A percentile compares a stretch with the other conserved stretches of the same genome.
Conservation (phyloP, 768 basidiomycete species). For the Mycena belliarum region DNA sequence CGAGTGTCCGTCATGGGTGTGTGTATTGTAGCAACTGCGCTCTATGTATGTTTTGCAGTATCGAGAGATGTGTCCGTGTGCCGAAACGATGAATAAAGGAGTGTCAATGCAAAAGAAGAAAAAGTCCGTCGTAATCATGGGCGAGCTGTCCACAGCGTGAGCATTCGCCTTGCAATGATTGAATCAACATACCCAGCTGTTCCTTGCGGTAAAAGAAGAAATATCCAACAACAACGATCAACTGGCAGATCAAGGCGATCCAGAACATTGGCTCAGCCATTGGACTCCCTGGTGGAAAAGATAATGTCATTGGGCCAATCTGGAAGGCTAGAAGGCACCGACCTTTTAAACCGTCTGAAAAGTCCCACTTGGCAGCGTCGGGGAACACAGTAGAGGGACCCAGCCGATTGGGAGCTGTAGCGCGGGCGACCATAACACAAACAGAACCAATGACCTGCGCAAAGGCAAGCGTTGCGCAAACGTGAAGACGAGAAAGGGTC, state of each 20-base stretch:
- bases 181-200: constrained; percentile 66
- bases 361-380: constrained; percentile 89
- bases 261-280: constrained; percentile 87
- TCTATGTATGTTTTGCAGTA: constrained; percentile 14
- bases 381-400: constrained; percentile 92
- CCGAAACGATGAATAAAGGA: constrained; percentile 11
- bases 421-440: constrained; percentile 91
- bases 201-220: constrained; percentile 98
- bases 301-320: background rate
- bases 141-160: constrained; percentile 30
- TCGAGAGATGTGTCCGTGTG: constrained; percentile 19
- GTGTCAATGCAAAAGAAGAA: no score
- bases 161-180: background rate
- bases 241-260: constrained; percentile 77
- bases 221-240: constrained; percentile 88
- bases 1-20: constrained; percentile 3
- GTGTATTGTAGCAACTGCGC: constrained; percentile 15
- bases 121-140: constrained; percentile 32
- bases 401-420: constrained; percentile 85
- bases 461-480: constrained; percentile 89
- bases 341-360: constrained; percentile 66
- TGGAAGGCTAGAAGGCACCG: constrained; percentile 15
- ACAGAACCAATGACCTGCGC: constrained; percentile 88
- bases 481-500: constrained; percentile 91
- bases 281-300: constrained; percentile 56